A percentile compares a stretch with the other conserved stretches of the same genome.
Conservation (phyloP, 495 filamentous ascomycete genomes). For the Venustampulla echinocandica region DNA sequence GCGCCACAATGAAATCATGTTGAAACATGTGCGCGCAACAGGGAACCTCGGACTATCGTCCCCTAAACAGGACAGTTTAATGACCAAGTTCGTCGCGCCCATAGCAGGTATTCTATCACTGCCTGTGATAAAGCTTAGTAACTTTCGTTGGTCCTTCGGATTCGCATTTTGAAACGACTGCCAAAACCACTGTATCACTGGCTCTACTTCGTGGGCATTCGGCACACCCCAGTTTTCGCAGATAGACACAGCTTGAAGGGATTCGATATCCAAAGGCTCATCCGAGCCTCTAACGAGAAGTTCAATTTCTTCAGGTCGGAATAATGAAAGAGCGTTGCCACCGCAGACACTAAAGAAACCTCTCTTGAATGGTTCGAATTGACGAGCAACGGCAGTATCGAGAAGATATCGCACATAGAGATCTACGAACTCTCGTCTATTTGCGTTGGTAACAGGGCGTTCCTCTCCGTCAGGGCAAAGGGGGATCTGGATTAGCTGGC, state of each 20-base stretch:
- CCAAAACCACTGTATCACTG: conserved; percentile 84
- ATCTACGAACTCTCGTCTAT: conserved; percentile 82
- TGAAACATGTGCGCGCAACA: conserved; percentile 87
- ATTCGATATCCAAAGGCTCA: conserved; percentile 68
- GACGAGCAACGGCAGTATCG: conserved; percentile 67
- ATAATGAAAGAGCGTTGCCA: conserved; percentile 80
- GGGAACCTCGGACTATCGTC: conserved; percentile 70
- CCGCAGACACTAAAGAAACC: conserved; percentile 92
- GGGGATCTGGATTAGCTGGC: conserved; percentile 52
- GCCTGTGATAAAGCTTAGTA: conserved; percentile 86
- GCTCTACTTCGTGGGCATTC: conserved; percentile 46
- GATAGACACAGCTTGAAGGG: conserved; percentile 66
- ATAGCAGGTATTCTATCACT: conserved; percentile 89
- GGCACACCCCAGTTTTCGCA: conserved; percentile 68
- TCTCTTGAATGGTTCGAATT: conserved; percentile 93
- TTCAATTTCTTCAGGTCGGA: conserved; percentile 93
- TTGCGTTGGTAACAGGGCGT: conserved; percentile 72
- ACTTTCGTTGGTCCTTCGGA: conserved; percentile 61
- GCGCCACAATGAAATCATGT: conserved; percentile 67
- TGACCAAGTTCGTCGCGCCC: conserved; percentile 73
- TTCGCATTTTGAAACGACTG: conserved; percentile 58
- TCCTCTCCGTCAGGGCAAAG: conserved; percentile 71
- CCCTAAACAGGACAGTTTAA: conserved; percentile 67
- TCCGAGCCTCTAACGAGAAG: conserved; percentile 84
- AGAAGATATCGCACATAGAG: conserved; percentile 76